Percentiles rank a stretch among this genome's conserved stretches.
Conservation (phyloP, 2,329 filamentous ascomycete genomes). For the Exserohilum rostratum region DNA sequence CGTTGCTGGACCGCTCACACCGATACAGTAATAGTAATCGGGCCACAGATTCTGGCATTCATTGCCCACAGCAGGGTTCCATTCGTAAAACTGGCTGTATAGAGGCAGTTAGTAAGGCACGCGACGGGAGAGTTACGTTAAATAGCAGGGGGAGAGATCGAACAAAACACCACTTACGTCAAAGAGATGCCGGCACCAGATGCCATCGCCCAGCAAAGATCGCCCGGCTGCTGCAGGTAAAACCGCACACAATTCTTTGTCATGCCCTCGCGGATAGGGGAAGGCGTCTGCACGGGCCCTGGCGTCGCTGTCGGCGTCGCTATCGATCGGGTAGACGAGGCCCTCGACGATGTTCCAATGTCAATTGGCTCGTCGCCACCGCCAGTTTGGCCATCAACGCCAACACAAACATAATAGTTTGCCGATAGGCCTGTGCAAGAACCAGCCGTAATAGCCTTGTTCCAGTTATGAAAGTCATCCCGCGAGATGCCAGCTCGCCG, state of each 20-base stretch:
- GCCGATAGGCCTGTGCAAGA: too few relatives aligned
- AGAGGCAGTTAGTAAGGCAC: background rate
- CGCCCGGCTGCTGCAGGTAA: slow-evolving; percentile 1
- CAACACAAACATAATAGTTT: too few relatives aligned
- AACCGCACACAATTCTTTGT: background rate
- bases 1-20: background rate
- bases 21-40: background rate
- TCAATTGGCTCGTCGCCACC: too few relatives aligned
- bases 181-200: background rate
- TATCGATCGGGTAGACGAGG: background rate
- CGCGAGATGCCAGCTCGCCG: too few relatives aligned
- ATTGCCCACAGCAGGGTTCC: background rate
- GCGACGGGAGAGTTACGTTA: too few relatives aligned
- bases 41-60: background rate
- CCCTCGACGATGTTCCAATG: too few relatives aligned
- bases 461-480: too few relatives aligned
- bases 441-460: too few relatives aligned
- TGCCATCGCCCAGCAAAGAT: background rate
- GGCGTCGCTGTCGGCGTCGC: background rate
- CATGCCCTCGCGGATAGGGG: slow-evolving; percentile 2
- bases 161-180: background rate
- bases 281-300: background rate
- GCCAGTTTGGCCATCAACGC: too few relatives aligned
- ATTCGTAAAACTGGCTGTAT: background rate
- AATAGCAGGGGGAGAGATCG: too few relatives aligned